Conservation (phyloP, 2,329 filamentous ascomycete species). For the Hypoxylon sp. region DNA sequence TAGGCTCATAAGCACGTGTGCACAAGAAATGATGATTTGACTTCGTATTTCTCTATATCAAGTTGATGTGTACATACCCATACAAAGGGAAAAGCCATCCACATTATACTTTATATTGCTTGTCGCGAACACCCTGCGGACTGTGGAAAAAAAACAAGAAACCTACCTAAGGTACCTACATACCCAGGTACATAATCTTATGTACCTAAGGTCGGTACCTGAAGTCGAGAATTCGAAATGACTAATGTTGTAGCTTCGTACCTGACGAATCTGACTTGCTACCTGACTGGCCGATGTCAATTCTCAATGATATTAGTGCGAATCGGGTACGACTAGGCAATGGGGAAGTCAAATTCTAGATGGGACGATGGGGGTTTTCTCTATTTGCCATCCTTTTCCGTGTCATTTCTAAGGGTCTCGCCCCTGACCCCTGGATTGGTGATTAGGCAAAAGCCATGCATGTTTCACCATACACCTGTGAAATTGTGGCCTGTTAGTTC, state of each 20-base stretch:
- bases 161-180: too few relatives aligned
- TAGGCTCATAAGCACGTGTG: conserved; percentile 35
- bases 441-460: too few relatives aligned
- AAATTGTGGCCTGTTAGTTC: conserved; percentile 8
- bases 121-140: too few relatives aligned
- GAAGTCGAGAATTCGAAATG: too few relatives aligned
- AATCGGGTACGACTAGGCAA: conserved; percentile 26
- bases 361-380: not conserved
- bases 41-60: conserved; percentile 5
- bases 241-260: too few relatives aligned
- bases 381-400: conserved; percentile 14
- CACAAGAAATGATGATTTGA: conserved; percentile 1
- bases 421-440: not conserved
- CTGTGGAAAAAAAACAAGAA: conserved; percentile 2
- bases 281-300: conserved; percentile 29
- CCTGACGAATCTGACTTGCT: not conserved
- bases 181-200: too few relatives aligned
- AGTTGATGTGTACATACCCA: not conserved
- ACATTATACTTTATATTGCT: not conserved
- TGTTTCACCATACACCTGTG: conserved; percentile 14
- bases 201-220: too few relatives aligned
- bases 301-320: conserved; percentile 20
- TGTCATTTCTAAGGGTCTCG: conserved; percentile 7
- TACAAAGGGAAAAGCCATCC: not conserved
- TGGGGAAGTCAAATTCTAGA: not conserved